Conservation (phyloP, 129 eudicot genomes). For the Calendula officinalis region DNA sequence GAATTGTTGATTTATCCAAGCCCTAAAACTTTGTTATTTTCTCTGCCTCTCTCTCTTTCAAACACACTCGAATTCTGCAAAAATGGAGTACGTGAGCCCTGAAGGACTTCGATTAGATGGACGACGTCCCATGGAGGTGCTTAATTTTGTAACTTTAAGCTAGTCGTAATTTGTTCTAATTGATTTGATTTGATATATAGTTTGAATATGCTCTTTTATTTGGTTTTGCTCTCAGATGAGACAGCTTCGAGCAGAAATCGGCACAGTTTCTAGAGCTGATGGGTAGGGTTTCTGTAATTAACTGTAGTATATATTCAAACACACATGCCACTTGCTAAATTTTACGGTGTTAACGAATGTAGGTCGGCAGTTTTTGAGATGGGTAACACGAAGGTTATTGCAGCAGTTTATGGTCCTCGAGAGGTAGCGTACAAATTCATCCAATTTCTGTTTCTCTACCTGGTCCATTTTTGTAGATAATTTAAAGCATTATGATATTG, state of each 20-base stretch:
- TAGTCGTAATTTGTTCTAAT: not conserved
- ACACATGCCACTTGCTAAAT: not conserved
- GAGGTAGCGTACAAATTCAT: conserved; percentile 49
- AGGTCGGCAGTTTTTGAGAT: conserved; percentile 90
- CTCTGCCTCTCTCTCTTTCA: not conserved
- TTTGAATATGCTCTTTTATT: not conserved
- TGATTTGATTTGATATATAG: not conserved
- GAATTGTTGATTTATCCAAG: conserved; percentile 1
- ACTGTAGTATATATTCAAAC: not conserved
- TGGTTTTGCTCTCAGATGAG: conserved; percentile 57
- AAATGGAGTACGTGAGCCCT: conserved; percentile 91
- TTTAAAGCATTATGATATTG: no score
- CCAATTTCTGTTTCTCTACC: not conserved
- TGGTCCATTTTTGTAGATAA: no score
- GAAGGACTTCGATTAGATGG: conserved; percentile 93
- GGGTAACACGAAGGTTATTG: conserved; percentile 97
- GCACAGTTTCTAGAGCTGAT: conserved; percentile 69
- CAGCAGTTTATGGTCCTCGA: conserved; percentile 97
- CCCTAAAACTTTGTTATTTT: not conserved
- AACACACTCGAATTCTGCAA: not conserved
- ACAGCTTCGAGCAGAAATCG: conserved; percentile 84
- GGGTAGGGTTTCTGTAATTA: conserved; percentile 39
- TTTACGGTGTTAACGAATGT: conserved; percentile 2
- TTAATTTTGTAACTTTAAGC: conserved; percentile 3
- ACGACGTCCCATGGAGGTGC: conserved; percentile 92